Evolutionary conservation across 192 early-diverging fungal species (phyloP).

Genomic region (Coemansia sp.): DNA sequence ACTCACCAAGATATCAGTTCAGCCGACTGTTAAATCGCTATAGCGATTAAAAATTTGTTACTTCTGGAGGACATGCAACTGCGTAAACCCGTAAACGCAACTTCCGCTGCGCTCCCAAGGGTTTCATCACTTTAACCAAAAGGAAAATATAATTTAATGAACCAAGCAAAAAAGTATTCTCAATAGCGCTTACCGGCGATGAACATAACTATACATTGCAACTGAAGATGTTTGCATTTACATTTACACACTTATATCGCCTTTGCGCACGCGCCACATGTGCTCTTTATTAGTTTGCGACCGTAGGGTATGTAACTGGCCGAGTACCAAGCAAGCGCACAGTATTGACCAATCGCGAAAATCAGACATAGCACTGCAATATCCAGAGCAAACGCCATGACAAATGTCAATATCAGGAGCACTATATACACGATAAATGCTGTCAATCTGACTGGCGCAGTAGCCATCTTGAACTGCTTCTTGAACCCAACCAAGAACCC

Average conservation of each 20-base stretch:
- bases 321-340: slow-evolving; percentile 84
- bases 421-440: slow-evolving; percentile 73
- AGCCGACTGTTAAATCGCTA: too few species aligned
- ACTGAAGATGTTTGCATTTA: too few species aligned
- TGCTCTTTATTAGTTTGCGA: slow-evolving; percentile 61
- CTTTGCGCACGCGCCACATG: slow-evolving; percentile 56
- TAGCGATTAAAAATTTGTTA: too few species aligned
- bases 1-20: too few species aligned
- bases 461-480: slow-evolving; percentile 84
- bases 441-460: slow-evolving; percentile 71
- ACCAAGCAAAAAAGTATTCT: too few species aligned
- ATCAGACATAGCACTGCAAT: slow-evolving; percentile 73
- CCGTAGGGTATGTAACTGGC: slow-evolving; percentile 94
- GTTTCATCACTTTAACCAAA: too few species aligned
- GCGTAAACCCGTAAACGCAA: too few species aligned
- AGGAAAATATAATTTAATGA: too few species aligned
- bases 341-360: slow-evolving; percentile 81
- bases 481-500: slow-evolving; percentile 87
- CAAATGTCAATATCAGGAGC: slow-evolving; percentile 68
- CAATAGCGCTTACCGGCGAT: too few species aligned
- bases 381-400: slow-evolving; percentile 69
- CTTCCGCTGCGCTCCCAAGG: too few species aligned
- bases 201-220: too few species aligned
- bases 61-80: too few species aligned
- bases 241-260: slow-evolving; percentile 16